A percentile compares a stretch with the other conserved stretches of the same genome.
Conservation (phyloP, 176 grass and related monocot species). For the Carex kokanica region DNA sequence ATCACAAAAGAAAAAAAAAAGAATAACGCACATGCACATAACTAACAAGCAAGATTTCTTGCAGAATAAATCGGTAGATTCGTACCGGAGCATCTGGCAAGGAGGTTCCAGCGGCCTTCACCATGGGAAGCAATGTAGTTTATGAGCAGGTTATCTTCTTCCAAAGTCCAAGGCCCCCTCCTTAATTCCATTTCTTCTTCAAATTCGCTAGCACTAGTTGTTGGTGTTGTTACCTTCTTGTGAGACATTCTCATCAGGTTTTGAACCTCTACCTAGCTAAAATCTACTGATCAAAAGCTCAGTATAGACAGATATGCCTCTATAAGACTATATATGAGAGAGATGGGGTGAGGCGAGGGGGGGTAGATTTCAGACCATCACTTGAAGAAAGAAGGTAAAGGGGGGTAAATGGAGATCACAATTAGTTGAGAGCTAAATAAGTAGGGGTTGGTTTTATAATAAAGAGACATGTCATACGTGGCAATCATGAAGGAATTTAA, state of each 20-base stretch:
- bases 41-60: not conserved
- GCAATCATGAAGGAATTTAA: conserved; percentile 16
- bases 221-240: conserved; percentile 50
- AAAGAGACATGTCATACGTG: conserved; percentile 14
- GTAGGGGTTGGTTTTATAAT: conserved; percentile 34
- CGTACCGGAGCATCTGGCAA: conserved; percentile 77
- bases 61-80: not conserved
- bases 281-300: conserved; percentile 21
- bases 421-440: conserved; percentile 4
- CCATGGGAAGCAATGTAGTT: conserved; percentile 93
- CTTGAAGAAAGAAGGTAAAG: not conserved
- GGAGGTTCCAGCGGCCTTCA: conserved; percentile 91
- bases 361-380: conserved; percentile 27
- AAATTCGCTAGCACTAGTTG: conserved; percentile 34
- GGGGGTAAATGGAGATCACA: not conserved
- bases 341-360: not conserved
- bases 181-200: conserved; percentile 62
- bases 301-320: conserved; percentile 26
- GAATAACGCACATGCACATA: not conserved
- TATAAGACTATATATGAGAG: conserved; percentile 25
- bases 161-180: conserved; percentile 81
- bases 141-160: conserved; percentile 82
- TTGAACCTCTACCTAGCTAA: conserved; percentile 28
- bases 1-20: not conserved
- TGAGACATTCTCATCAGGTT: conserved; percentile 49